Evolutionary conservation across 2,329 filamentous ascomycete genomes (phyloP).

Genomic region (Sclerotiophoma versabilis): DNA sequence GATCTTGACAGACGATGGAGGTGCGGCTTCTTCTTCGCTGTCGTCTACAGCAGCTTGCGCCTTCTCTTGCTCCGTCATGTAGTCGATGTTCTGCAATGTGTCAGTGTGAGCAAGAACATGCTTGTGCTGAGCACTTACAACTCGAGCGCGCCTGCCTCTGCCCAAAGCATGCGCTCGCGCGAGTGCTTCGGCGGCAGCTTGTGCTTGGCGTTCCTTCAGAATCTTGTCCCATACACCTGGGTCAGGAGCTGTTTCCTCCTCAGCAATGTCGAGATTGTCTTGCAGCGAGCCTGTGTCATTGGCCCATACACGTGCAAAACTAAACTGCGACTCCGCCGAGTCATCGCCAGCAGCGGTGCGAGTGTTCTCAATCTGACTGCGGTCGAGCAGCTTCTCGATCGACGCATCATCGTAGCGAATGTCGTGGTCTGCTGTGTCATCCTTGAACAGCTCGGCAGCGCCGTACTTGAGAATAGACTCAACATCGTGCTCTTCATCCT

Average conservation of each 20-base stretch:
- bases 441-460: slow-evolving; percentile 83
- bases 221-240: slow-evolving; percentile 89
- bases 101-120: slow-evolving; percentile 10
- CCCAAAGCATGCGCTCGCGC: slow-evolving; percentile 79
- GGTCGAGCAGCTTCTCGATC: slow-evolving; percentile 90
- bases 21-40: slow-evolving; percentile 25
- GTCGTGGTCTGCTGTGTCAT: slow-evolving; percentile 71
- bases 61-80: slow-evolving; percentile 49
- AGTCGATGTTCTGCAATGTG: slow-evolving; percentile 53
- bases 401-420: slow-evolving; percentile 82
- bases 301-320: slow-evolving; percentile 89
- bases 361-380: slow-evolving; percentile 79
- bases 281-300: slow-evolving; percentile 76
- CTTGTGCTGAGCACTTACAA: slow-evolving; percentile 50
- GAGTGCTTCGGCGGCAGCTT: slow-evolving; percentile 72
- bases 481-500: slow-evolving; percentile 78
- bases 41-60: slow-evolving; percentile 24
- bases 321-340: slow-evolving; percentile 80
- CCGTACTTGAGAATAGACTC: slow-evolving; percentile 89
- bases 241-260: slow-evolving; percentile 64
- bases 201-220: slow-evolving; percentile 79
- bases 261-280: slow-evolving; percentile 65
- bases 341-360: slow-evolving; percentile 62
- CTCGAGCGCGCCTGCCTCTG: slow-evolving; percentile 78
- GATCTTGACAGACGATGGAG: slow-evolving; percentile 42